Conservation (phyloP, 2,329 filamentous ascomycete species). For the Fusarium pininemorale region DNA sequence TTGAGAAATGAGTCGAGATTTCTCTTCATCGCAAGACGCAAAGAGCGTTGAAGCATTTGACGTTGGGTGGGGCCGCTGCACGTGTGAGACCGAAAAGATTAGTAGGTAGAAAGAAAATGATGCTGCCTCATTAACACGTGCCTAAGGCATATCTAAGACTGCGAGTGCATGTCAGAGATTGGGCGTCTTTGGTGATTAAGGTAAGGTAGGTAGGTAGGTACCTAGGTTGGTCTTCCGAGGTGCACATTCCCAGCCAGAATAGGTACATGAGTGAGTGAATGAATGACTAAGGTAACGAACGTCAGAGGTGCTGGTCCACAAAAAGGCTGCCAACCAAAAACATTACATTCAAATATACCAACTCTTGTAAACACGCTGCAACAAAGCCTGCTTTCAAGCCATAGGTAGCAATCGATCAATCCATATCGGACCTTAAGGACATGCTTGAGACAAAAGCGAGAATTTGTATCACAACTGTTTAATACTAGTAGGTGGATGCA, state of each 20-base stretch:
- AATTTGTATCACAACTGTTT: neutral
- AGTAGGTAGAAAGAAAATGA: neutral
- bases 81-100: neutral
- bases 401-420: neutral
- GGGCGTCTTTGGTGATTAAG: constrained; percentile 16
- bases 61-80: neutral
- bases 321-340: neutral
- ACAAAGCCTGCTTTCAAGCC: neutral
- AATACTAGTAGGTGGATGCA: neutral
- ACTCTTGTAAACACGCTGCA: neutral
- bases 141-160: neutral
- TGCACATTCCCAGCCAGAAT: constrained; percentile 15
- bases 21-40: constrained; percentile 47
- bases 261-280: neutral
- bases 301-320: neutral
- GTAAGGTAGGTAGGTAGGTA: neutral
- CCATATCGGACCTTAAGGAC: neutral
- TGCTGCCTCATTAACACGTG: neutral
- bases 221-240: neutral
- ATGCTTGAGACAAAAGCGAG: neutral
- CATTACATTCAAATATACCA: neutral
- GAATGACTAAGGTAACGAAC: neutral
- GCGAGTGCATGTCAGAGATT: neutral
- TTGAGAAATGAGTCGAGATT: constrained; percentile 44
- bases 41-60: neutral